phyloP scores from a whole-genome alignment of 495 filamentous ascomycete genomes.

The Hyaloscypha variabilis region DNA sequence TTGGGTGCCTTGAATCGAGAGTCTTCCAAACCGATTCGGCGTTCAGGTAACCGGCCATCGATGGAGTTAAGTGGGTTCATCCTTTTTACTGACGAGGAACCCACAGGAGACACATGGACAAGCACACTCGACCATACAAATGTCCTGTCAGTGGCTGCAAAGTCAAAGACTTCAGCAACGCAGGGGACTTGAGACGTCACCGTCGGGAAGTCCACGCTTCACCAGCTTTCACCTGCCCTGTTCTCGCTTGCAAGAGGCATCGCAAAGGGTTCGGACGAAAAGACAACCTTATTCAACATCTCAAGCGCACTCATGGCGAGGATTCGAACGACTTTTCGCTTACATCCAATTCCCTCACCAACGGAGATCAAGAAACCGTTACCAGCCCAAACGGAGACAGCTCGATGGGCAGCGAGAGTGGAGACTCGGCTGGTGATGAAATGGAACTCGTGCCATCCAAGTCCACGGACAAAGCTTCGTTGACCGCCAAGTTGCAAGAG shows the following conservation, averaged over 20 bases:
- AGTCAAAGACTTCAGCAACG: constrained; percentile 17
- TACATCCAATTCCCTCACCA: not conserved
- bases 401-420: not conserved
- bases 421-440: not conserved
- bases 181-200: constrained; percentile 17
- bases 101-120: constrained; percentile 16
- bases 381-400: not conserved
- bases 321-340: not conserved
- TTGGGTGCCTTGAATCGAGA: not conserved
- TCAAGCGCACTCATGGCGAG: constrained; percentile 5
- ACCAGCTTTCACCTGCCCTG: constrained; percentile 3
- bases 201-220: constrained; percentile 7
- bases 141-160: constrained; percentile 11
- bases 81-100: not conserved
- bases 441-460: not conserved
- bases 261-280: constrained; percentile 11
- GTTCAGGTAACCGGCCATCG: not conserved
- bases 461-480: not conserved
- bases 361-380: not conserved
- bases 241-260: constrained; percentile 1
- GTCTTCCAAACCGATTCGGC: not conserved
- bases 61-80: not conserved
- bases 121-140: constrained; percentile 14
- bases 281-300: constrained; percentile 5
- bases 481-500: constrained; percentile 32